Percentiles rank a stretch among this genome's conserved stretches.
Evolutionary conservation across 495 filamentous ascomycete genomes (phyloP).

Genomic region (Penicillium arizonense): DNA sequence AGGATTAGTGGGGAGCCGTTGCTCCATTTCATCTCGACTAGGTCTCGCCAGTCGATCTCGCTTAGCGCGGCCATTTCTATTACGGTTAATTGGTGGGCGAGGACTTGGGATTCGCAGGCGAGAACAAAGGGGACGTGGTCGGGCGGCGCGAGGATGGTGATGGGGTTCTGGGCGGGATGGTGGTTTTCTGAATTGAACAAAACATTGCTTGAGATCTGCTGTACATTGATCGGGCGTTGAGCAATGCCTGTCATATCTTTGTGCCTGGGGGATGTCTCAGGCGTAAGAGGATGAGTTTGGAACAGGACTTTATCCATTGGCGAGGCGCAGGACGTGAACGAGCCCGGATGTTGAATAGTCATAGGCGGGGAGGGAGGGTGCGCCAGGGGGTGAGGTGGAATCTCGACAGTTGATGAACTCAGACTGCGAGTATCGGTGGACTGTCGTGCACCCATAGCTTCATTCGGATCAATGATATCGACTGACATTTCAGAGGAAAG

Average conservation of each 20-base stretch:
- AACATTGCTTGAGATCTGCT: slow-evolving; percentile 38
- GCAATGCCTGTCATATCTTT: slow-evolving; percentile 15
- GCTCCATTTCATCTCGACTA: slow-evolving; percentile 93
- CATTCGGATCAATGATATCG: slow-evolving; percentile 54
- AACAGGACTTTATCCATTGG: slow-evolving; percentile 41
- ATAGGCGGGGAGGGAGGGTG: slow-evolving; percentile 79
- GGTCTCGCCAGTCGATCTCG: slow-evolving; percentile 96
- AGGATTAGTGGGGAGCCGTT: slow-evolving; percentile 61
- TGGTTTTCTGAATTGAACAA: slow-evolving; percentile 38
- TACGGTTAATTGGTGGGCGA: slow-evolving; percentile 93
- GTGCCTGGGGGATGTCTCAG: slow-evolving; percentile 48
- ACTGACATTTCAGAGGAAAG: slow-evolving; percentile 79
- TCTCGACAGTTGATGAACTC: slow-evolving; percentile 47
- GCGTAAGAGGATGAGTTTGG: slow-evolving; percentile 48
- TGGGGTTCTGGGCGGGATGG: slow-evolving; percentile 8
- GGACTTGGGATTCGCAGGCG: slow-evolving; percentile 81
- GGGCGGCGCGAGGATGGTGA: slow-evolving; percentile 5
- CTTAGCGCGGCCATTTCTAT: slow-evolving; percentile 95
- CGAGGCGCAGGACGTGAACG: slow-evolving; percentile 35
- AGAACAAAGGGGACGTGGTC: slow-evolving; percentile 87
- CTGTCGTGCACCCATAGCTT: slow-evolving; percentile 39
- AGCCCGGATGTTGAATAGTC: slow-evolving; percentile 62
- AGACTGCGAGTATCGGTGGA: slow-evolving; percentile 33
- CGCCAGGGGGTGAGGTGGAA: slow-evolving; percentile 64
- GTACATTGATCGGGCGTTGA: slow-evolving; percentile 23